Evolutionary conservation across 1,139 yeast species (phyloP).

Genomic region (Ogataea hybrid): DNA sequence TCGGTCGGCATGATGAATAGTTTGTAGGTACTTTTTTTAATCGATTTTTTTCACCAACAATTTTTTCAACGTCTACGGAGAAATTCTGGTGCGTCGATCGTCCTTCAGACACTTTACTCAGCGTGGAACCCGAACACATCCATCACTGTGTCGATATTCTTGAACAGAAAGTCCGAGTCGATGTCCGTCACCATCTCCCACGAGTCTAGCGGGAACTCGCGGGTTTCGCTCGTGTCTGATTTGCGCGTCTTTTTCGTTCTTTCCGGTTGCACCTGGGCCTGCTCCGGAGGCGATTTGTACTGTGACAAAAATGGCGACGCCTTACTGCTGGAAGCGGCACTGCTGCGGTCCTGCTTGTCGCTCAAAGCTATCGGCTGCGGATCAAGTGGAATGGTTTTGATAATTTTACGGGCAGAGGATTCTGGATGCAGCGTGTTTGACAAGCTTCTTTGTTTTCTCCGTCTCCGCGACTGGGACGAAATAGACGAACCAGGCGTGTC

Average conservation of each 20-base stretch:
- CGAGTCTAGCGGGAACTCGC: slow-evolving; percentile 25
- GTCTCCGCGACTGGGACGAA: slow-evolving; percentile 37
- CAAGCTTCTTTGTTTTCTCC: slow-evolving; percentile 44
- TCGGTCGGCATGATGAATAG: slow-evolving; percentile 48
- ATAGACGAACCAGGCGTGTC: slow-evolving; percentile 21
- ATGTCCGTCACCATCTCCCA: slow-evolving; percentile 40
- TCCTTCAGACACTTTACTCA: slow-evolving; percentile 13
- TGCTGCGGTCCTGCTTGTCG: slow-evolving; percentile 23
- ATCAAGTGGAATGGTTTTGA: slow-evolving; percentile 75
- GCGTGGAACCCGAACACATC: slow-evolving; percentile 89
- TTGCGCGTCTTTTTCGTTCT: not conserved
- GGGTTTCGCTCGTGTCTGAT: not conserved
- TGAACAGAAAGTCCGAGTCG: slow-evolving; percentile 77
- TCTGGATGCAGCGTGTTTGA: slow-evolving; percentile 62
- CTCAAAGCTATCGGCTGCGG: slow-evolving; percentile 62
- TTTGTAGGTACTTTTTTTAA: slow-evolving; percentile 3
- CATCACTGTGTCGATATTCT: slow-evolving; percentile 89
- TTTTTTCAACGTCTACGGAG: slow-evolving; percentile 5
- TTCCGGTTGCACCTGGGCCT: not conserved
- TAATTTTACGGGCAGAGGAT: slow-evolving; percentile 67
- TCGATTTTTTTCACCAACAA: slow-evolving; percentile 13
- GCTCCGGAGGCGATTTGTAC: slow-evolving; percentile 15
- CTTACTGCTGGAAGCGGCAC: slow-evolving; percentile 20
- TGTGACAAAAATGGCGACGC: slow-evolving; percentile 25
- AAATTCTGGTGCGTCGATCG: slow-evolving; percentile 8